These are phyloP conservation scores for Cryptococcus neoformans DNA, from an alignment of 1,284 basidiomycete species.

Conservation along the genomic window DNA sequence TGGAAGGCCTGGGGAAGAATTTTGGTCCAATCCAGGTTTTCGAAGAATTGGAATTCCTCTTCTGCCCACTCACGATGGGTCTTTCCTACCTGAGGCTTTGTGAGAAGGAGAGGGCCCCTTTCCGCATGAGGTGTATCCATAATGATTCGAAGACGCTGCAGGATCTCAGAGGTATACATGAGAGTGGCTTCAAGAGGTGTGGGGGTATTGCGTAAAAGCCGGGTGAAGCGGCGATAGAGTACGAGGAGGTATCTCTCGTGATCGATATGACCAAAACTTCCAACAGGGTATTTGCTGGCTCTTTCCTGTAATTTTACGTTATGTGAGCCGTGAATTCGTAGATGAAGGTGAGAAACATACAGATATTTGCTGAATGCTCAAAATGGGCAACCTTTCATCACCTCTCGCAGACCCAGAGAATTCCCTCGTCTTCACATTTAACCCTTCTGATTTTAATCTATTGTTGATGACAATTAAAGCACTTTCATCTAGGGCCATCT, in stretches of 20 bases:
- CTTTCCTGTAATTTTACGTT: not conserved
- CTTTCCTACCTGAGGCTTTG: constrained; percentile 4
- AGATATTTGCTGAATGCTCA: constrained; percentile 17
- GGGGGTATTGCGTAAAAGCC: constrained; percentile 3
- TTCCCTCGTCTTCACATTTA: constrained; percentile 1
- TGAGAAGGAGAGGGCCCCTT: constrained; percentile 8
- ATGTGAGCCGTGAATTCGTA: not conserved
- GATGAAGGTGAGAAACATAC: constrained; percentile 16
- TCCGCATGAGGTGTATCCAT: constrained; percentile 8
- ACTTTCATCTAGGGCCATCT: constrained; percentile 28
- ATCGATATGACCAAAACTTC: constrained; percentile 20
- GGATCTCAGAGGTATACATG: constrained; percentile 7
- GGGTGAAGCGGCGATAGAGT: constrained; percentile 5
- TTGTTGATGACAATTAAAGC: constrained; percentile 22
- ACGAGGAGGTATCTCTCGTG: constrained; percentile 3
- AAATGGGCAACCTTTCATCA: constrained; percentile 22
- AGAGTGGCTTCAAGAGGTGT: constrained; percentile 16
- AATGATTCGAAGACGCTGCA: constrained; percentile 14
- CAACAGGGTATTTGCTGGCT: not conserved
- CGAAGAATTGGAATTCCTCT: constrained; percentile 17
- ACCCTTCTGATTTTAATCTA: constrained; percentile 11
- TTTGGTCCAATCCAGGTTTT: constrained; percentile 18
- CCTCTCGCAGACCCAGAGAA: constrained; percentile 15
- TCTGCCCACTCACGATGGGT: constrained; percentile 11
- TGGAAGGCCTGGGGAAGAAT: constrained; percentile 20